Evolutionary conservation across 225 moss, liverwort and hornwort genomes (phyloP), one percentile per base, ranked within the genome.

Genomic region (Ulota crispa): DNA sequence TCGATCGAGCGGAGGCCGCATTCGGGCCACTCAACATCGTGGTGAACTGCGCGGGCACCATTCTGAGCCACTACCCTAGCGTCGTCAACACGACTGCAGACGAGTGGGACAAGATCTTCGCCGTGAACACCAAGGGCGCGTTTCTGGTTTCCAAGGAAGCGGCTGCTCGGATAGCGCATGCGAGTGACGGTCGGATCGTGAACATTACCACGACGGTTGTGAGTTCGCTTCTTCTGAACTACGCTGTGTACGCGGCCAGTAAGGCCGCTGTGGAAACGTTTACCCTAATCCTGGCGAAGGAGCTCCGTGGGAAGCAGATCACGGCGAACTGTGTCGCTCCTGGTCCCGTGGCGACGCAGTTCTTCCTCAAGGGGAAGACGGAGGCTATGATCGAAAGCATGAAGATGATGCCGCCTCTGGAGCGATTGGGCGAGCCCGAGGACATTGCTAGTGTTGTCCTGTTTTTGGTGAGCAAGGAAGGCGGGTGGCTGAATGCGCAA

Each of bases 221-320:
- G 27, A 45, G 60, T 15, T n/a, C 27, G 21, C 16, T 87, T 37
- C 1, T 83, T 14, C 87, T 93, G 21, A 83, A 37, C 0, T 95
- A 95, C 55, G 86, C 70, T 20, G 78, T 73, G 0, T 93, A 95
- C 24, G 47, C 77, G 11, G 76, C 93, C 0, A 86, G 85, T 31
- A 93, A 95, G 71, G 84, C 95, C 14, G 95, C 95, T 1, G 95
- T 95, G 69, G 95, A 95, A 47, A n/a, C 85, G 8, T 87, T 93
- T 26, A 91, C 92, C 50, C 87, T 86, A 19, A 88, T 89, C 20
- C 19, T 92, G 63, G 92, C 93, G 13, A 95, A 94, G 88, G 95
- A 95, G 81, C 45, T 95, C 52, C 81, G 63, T 0, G 95, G 91
- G 7, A 92, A 69, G 86, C 87, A 86, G 36, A 93, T 95, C 2